Evolutionary conservation across 169 alveolate species (phyloP).

Genomic region (Theileria parva): DNA sequence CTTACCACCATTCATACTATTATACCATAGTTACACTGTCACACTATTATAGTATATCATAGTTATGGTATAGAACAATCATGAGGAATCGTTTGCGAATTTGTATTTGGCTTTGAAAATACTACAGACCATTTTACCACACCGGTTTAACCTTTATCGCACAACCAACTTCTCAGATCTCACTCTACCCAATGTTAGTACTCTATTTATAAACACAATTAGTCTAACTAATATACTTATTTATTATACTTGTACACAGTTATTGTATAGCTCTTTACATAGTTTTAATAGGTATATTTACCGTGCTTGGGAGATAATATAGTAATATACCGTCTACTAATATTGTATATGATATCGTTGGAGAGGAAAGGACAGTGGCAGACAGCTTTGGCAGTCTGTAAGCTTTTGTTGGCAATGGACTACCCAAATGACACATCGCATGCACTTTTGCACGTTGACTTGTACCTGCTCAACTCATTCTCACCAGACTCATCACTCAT

Average conservation of each 20-base stretch:
- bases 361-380: constrained; percentile 61
- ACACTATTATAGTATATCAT: not conserved
- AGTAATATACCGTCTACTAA: constrained; percentile 38
- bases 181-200: constrained; percentile 36
- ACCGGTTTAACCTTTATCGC: constrained; percentile 35
- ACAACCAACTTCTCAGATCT: not conserved
- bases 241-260: no score
- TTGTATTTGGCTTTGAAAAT: constrained; percentile 16
- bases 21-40: no score
- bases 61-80: constrained; percentile 25
- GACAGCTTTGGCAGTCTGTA: constrained; percentile 47
- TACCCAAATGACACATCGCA: constrained; percentile 47
- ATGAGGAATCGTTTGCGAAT: constrained; percentile 51
- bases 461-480: constrained; percentile 23
- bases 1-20: no score
- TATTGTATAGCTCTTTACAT: no score
- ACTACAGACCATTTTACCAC: constrained; percentile 48
- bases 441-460: constrained; percentile 56
- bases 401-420: constrained; percentile 56
- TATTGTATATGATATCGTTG: constrained; percentile 58
- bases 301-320: constrained; percentile 40
- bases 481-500: not conserved
- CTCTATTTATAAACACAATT: not conserved
- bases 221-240: no score
- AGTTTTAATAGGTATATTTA: constrained; percentile 51